Base-by-base conservation (phyloP, 83 land plant genomes). In the Diphasiastrum complanatum region DNA sequence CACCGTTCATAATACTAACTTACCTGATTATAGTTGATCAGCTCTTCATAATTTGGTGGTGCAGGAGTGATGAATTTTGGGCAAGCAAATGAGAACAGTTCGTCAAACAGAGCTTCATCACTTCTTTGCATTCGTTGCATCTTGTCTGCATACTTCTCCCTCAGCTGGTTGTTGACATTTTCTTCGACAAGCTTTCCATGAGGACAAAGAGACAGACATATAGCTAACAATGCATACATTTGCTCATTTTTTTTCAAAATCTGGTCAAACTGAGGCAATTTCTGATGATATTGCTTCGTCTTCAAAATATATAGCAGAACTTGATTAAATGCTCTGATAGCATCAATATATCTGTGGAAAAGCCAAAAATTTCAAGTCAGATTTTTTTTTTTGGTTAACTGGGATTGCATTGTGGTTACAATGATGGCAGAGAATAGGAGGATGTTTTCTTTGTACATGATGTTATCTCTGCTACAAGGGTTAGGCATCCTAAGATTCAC, bases 161-260 rank as follows among this genome's bases (percentile, higher is more conserved):
- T 78, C 69, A 92, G 47, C 69, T 92, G 97, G 57, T 75, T 69
- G 57, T 75, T 83, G 20, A 92, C 97, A 55, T 75, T 85, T 64
- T 92, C 97, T 25, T 88, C 96, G 25, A 88, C 82, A 49, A 88
- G 91, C 62, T 88, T 85, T 52, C 68, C 75, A 67, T 88, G 95
- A 20, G 97, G 97, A 60, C 95, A 88, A 45, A 92, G 76, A 32
- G 87, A 85, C 32, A 87, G 79, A 63, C 78, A 85, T 38, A 92
- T 83, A 24, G 97, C 97, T 28, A 91, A 49, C 26, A 91, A 62
- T n/a, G 90, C 97, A 71, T 91, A 91, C 87, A 91, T 88, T 67
- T 91, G 97, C 61, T 87, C 97, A 59, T 87, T 91, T 79, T 91
- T 87, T 76, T 91, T 91, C 63, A 87, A 45, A 11, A 91, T 91